phyloP scores from a whole-genome alignment of 2,329 filamentous ascomycete genomes.

The Akanthomyces muscarius region DNA sequence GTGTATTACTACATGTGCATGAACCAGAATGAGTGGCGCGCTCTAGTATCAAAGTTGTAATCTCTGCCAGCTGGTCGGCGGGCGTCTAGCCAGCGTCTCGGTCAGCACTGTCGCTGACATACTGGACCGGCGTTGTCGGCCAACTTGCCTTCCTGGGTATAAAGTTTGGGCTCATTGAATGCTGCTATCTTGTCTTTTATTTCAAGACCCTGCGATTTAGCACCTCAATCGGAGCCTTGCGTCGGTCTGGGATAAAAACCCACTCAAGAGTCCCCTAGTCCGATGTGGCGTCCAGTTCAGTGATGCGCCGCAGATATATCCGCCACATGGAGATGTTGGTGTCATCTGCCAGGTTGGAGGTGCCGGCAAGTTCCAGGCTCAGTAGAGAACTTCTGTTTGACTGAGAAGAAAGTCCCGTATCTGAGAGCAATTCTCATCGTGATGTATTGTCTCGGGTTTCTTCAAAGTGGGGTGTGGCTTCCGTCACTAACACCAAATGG shows the following conservation, averaged over 20 bases:
- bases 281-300: conserved; percentile 11
- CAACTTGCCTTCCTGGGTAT: neutral
- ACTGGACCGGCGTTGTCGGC: neutral
- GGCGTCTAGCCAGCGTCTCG: neutral
- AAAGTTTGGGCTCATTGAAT: neutral
- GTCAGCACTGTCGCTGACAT: conserved; percentile 10
- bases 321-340: neutral
- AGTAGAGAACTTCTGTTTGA: too few relatives aligned
- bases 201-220: neutral
- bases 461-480: conserved; percentile 3
- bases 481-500: conserved; percentile 8
- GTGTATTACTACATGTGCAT: conserved; percentile 15
- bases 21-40: conserved; percentile 12
- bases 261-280: neutral
- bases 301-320: neutral
- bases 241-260: neutral
- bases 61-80: neutral
- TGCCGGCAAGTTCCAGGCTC: neutral
- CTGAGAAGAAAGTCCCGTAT: neutral
- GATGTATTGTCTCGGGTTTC: neutral
- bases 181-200: neutral
- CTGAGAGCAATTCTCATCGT: neutral
- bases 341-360: neutral
- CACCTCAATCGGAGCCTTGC: conserved; percentile 1
- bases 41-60: neutral